Evolutionary conservation across 2,329 filamentous ascomycete species (phyloP), one percentile per base, ranked within the genome.

Genomic region (Monilinia polystroma): DNA sequence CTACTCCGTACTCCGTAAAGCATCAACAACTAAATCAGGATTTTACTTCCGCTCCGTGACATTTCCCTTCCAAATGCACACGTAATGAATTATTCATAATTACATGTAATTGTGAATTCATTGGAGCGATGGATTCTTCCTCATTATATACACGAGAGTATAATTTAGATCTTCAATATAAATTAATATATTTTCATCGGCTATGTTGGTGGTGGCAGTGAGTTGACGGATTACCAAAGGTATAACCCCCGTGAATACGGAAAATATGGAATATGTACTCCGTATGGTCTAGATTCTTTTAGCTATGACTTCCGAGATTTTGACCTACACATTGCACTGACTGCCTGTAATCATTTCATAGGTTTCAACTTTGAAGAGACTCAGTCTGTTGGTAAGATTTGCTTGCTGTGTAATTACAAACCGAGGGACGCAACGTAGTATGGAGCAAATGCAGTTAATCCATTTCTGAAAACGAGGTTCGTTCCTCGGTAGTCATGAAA

Each of bases 111-210:
- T 49, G 29, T 60, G 57, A 29, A 60, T 12, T 49, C 14, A 18
- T n/a, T 4, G 43, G 29, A 23, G 47, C 32, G n/a, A 56, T 12
- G 32, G 20, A n/a, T 2, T 55, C 32, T 8, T 32, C 14, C 32
- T 55, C 20, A 23, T 23, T 23, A 7, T 38, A 6, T 38, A n/a
- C 18, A 18, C n/a, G 14, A 51, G 18, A 51, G 58, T 26, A 41
- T 49, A 59, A 35, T 59, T 49, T 59, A n/a, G 57, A 35, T 35
- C 1, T 16, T 60, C 45, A 51, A 60, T 60, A 23, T 38, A 51
- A 60, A 38, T 60, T 60, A 51, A 51, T 60, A 51, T 60, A 38
- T 26, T 32, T 59, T 12, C 32, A 62, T 62, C 29, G 58, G 58
- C 58, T 51, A 60, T 60, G 45, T 60, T 38, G 45, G 58, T 51